These are phyloP conservation scores for Vigna reflexopilosa DNA, from an alignment of 306 rosid species.

Conservation along the genomic window DNA sequence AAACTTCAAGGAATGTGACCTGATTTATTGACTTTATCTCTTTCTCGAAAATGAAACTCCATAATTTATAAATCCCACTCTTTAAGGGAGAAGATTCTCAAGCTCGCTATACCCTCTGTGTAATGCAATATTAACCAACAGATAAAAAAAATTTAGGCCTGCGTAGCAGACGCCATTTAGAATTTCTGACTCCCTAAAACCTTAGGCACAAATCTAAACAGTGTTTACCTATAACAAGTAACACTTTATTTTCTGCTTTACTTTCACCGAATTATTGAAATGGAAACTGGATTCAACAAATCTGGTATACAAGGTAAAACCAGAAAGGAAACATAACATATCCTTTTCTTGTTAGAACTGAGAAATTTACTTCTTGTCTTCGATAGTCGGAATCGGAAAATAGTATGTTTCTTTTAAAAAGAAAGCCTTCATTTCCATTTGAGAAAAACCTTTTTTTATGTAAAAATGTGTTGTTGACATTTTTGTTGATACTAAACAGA, in stretches of 20 bases:
- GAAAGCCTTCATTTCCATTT: neutral
- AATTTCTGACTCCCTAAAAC: conserved; percentile 41
- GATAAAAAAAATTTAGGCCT: conserved; percentile 1
- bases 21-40: neutral
- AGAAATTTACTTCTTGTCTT: neutral
- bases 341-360: conserved; percentile 23
- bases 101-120: neutral
- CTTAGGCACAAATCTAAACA: conserved; percentile 17
- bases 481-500: too few relatives aligned
- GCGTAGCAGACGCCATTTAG: conserved; percentile 37
- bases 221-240: conserved; percentile 28
- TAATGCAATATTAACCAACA: conserved; percentile 10
- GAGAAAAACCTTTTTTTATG: neutral
- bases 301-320: conserved; percentile 30
- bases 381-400: conserved; percentile 6
- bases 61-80: conserved; percentile 32
- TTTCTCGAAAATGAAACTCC: neutral
- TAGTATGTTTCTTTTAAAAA: conserved; percentile 21
- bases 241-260: conserved; percentile 23
- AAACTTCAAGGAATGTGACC: neutral
- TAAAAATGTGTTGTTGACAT: neutral
- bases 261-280: neutral
- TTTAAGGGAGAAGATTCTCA: conserved; percentile 44
- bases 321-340: conserved; percentile 40
- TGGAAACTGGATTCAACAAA: neutral